Conservation (phyloP, 768 basidiomycete species). For the Suillus bovinus region DNA sequence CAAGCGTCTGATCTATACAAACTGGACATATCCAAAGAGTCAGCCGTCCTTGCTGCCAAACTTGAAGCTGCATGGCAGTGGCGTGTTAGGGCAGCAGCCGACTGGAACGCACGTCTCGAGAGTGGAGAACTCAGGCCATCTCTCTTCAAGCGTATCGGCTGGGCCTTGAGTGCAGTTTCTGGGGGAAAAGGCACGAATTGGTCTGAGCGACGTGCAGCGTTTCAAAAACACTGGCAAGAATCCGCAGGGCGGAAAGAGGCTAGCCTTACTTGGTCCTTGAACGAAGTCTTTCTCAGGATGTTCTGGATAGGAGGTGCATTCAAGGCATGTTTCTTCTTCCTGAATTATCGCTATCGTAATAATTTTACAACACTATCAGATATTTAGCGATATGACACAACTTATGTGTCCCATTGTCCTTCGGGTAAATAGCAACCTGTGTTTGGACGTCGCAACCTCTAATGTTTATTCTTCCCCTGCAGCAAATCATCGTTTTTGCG, state of each 20-base stretch:
- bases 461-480: constrained; percentile 2
- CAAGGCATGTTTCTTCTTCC: constrained; percentile 40
- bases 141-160: constrained; percentile 37
- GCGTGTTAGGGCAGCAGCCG: constrained; percentile 47
- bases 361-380: constrained; percentile 31
- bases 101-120: constrained; percentile 55
- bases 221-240: constrained; percentile 47
- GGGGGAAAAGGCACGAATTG: constrained; percentile 20
- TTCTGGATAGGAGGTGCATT: constrained; percentile 67
- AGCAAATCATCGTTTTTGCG: constrained; percentile 64
- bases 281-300: constrained; percentile 54
- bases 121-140: constrained; percentile 46
- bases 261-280: constrained; percentile 60
- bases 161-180: constrained; percentile 33
- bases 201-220: constrained; percentile 25
- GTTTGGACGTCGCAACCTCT: not conserved
- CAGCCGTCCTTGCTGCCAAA: constrained; percentile 47
- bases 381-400: constrained; percentile 60
- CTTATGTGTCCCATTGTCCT: constrained; percentile 66
- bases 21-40: constrained; percentile 51
- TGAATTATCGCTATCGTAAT: not conserved
- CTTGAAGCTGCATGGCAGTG: constrained; percentile 57
- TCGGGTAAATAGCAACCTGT: constrained; percentile 37
- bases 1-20: constrained; percentile 80
- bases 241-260: constrained; percentile 45